A percentile compares a stretch with the other conserved stretches of the same genome.
Evolutionary conservation across 345 rosid species (phyloP).

Genomic region (Balakata baccata): DNA sequence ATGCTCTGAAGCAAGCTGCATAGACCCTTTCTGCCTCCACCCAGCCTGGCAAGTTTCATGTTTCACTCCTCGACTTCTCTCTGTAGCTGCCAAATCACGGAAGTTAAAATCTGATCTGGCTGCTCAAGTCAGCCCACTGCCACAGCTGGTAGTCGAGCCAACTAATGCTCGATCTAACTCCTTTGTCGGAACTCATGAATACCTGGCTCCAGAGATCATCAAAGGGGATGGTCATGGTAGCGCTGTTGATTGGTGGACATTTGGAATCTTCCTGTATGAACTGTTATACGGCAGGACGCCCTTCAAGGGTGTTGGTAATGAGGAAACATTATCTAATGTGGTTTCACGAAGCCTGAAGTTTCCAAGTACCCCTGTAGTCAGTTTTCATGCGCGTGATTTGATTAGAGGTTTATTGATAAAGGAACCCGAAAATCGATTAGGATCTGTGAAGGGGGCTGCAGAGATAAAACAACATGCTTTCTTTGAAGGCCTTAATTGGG

Average conservation of each 20-base stretch:
- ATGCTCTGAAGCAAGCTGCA: conserved; percentile 67
- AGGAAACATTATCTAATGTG: conserved; percentile 64
- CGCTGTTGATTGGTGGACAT: conserved; percentile 86
- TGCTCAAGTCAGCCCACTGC: conserved; percentile 56
- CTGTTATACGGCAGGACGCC: conserved; percentile 67
- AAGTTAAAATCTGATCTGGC: conserved; percentile 57
- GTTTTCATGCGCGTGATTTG: conserved; percentile 65
- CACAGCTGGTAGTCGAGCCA: conserved; percentile 79
- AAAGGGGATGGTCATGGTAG: conserved; percentile 79
- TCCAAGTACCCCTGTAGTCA: conserved; percentile 51
- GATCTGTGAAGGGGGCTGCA: conserved; percentile 65
- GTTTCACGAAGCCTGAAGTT: conserved; percentile 60
- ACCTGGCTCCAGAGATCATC: conserved; percentile 79
- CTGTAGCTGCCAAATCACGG: conserved; percentile 52
- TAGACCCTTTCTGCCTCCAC: conserved; percentile 73
- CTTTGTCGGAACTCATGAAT: conserved; percentile 76
- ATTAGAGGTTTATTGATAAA: conserved; percentile 61
- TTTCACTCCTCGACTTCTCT: conserved; percentile 69
- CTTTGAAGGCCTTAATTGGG: conserved; percentile 81
- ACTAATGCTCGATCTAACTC: conserved; percentile 74
- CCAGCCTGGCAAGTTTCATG: conserved; percentile 78
- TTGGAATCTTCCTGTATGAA: conserved; percentile 71
- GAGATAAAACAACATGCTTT: conserved; percentile 74
- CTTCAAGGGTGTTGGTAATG: conserved; percentile 65
- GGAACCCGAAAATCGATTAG: conserved; percentile 64